Conservation (phyloP, 176 grass and related monocot genomes). For the Chloris gayana region DNA sequence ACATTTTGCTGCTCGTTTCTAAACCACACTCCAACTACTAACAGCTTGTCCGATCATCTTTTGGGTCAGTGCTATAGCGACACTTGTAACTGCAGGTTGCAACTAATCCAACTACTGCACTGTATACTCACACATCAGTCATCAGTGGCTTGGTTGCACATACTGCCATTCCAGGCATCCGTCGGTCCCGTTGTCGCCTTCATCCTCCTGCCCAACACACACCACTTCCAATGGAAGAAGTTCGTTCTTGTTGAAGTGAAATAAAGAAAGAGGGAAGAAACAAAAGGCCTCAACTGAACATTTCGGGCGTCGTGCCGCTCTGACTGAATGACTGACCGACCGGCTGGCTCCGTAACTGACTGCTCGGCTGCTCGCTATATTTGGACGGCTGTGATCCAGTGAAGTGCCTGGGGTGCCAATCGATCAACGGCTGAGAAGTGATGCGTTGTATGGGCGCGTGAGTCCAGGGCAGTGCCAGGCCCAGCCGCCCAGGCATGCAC, state of each 20-base stretch:
- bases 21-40: constrained; percentile 28
- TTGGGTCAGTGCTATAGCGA: background rate
- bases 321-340: constrained; percentile 22
- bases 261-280: constrained; percentile 24
- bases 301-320: constrained; percentile 40
- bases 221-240: background rate
- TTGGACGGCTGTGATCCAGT: background rate
- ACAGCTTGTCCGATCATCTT: constrained; percentile 3
- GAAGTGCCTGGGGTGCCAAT: background rate
- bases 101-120: constrained; percentile 46
- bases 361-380: background rate
- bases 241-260: background rate
- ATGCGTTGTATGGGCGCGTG: background rate
- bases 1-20: background rate
- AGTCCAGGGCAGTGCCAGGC: constrained; percentile 40
- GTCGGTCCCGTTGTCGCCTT: background rate
- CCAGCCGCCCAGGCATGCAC: constrained; percentile 20
- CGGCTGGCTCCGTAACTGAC: background rate
- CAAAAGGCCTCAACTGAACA: constrained; percentile 25
- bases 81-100: constrained; percentile 15
- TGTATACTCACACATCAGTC: background rate
- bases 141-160: background rate
- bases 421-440: background rate
- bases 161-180: background rate
- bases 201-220: background rate